Conservation (phyloP, 2,329 filamentous ascomycete genomes). For the Scytalidium lignicola region DNA sequence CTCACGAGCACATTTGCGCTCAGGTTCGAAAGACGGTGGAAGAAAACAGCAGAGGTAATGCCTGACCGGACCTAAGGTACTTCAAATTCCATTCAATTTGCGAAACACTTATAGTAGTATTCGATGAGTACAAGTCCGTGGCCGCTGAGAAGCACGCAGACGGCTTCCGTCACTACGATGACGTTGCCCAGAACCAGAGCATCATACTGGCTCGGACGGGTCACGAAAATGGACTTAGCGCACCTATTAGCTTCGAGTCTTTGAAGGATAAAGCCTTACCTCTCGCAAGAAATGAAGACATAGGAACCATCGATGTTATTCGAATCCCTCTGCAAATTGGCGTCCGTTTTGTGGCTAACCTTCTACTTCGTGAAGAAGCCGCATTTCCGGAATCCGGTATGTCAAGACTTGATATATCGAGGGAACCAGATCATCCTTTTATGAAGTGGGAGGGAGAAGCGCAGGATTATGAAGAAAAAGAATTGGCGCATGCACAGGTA, state of each 20-base stretch:
- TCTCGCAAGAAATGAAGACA: slow-evolving; percentile 15
- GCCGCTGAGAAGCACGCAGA: slow-evolving; percentile 13
- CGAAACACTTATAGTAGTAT: slow-evolving; percentile 14
- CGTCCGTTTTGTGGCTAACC: slow-evolving; percentile 13
- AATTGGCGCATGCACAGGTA: slow-evolving; percentile 8
- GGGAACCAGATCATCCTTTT: slow-evolving; percentile 12
- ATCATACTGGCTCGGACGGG: slow-evolving; percentile 12
- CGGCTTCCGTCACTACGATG: slow-evolving; percentile 14
- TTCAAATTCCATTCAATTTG: slow-evolving; percentile 15
- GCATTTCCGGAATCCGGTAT: slow-evolving; percentile 14
- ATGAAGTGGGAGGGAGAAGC: slow-evolving; percentile 12
- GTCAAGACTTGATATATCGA: slow-evolving; percentile 10
- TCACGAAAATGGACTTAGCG: slow-evolving; percentile 10
- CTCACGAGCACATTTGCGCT: slow-evolving; percentile 13
- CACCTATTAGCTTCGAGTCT: slow-evolving; percentile 14
- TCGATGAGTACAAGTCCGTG: slow-evolving; percentile 13
- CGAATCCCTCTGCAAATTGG: slow-evolving; percentile 13
- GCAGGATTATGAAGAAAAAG: slow-evolving; percentile 8
- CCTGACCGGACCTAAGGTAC: slow-evolving; percentile 13
- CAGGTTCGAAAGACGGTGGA: slow-evolving; percentile 12
- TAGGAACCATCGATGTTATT: slow-evolving; percentile 14
- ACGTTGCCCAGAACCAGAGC: slow-evolving; percentile 13
- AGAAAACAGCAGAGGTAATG: slow-evolving; percentile 12
- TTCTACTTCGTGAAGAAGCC: slow-evolving; percentile 15
- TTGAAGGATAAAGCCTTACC: slow-evolving; percentile 15